A percentile compares a stretch with the other conserved stretches of the same genome.
phyloP scores from a whole-genome alignment of 2,329 filamentous ascomycete genomes.

The Aspergillus sclerotialis region DNA sequence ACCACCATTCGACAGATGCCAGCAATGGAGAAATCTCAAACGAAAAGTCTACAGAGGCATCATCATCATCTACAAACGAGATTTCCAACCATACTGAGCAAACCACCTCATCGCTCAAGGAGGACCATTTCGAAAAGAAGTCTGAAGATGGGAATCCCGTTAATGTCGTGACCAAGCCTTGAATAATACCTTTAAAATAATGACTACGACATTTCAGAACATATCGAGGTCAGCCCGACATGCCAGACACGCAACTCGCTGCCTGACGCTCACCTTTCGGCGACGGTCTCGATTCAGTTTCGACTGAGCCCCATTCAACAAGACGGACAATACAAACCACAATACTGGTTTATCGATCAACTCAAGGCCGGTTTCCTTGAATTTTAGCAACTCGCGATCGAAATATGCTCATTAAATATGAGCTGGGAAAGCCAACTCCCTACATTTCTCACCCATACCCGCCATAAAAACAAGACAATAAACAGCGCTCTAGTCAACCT shows the following conservation, averaged over 20 bases:
- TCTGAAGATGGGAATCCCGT: slow-evolving; percentile 7
- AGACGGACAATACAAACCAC: background rate
- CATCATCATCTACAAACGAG: slow-evolving; percentile 46
- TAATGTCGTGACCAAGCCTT: slow-evolving; percentile 5
- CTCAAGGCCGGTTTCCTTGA: background rate
- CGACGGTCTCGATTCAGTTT: background rate
- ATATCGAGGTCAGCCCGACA: background rate
- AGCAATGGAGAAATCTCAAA: slow-evolving; percentile 21
- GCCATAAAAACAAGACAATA: no score
- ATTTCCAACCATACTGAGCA: slow-evolving; percentile 22
- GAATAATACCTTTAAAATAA: slow-evolving; percentile 1
- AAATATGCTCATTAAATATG: no score
- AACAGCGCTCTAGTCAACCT: no score
- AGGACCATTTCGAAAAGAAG: slow-evolving; percentile 11
- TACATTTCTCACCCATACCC: no score
- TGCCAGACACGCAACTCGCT: background rate
- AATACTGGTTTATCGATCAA: background rate
- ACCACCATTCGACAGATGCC: slow-evolving; percentile 6
- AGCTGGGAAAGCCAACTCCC: no score
- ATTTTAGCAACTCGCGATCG: no score
- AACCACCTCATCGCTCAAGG: slow-evolving; percentile 33
- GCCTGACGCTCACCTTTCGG: background rate
- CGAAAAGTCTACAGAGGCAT: slow-evolving; percentile 41
- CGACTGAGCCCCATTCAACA: background rate
- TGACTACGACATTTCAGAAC: background rate